Conservation (phyloP, 2,329 filamentous ascomycete species). For the Paracorniculantispora psalliotae region DNA sequence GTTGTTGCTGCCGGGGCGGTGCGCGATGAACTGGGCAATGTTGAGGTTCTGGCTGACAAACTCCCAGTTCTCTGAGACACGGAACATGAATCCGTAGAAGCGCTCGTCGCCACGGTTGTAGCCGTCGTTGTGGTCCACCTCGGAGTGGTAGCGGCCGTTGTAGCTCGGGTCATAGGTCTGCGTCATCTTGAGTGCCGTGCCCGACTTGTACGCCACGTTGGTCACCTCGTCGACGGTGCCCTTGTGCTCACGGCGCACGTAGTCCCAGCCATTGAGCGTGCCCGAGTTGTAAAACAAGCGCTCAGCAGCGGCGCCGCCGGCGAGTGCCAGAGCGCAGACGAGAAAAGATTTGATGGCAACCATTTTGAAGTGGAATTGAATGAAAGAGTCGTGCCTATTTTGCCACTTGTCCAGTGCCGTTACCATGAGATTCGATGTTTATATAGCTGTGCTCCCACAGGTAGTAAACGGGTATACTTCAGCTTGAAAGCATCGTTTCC, state of each 20-base stretch:
- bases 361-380: conserved; percentile 2
- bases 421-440: too few species aligned
- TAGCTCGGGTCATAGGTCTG: conserved; percentile 38
- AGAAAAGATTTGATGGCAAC: conserved; percentile 13
- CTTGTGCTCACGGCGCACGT: conserved; percentile 33
- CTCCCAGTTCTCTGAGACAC: conserved; percentile 42
- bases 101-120: conserved; percentile 41
- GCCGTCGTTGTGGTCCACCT: conserved; percentile 38
- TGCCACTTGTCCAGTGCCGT: too few species aligned
- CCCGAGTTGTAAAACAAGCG: conserved; percentile 39
- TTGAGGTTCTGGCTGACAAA: conserved; percentile 42
- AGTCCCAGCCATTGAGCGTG: conserved; percentile 36
- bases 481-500: neutral
- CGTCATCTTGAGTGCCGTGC: conserved; percentile 40
- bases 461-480: neutral
- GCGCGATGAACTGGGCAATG: conserved; percentile 47
- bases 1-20: conserved; percentile 39
- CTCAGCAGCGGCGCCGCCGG: conserved; percentile 26
- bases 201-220: conserved; percentile 34
- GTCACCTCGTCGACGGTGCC: conserved; percentile 38
- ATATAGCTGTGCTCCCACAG: neutral
- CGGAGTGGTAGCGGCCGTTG: conserved; percentile 44
- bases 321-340: conserved; percentile 19
- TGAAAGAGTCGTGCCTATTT: too few species aligned
- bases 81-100: conserved; percentile 48